Base-by-base conservation (phyloP, 2,329 filamentous ascomycete species). In the Lanzia echinophila region DNA sequence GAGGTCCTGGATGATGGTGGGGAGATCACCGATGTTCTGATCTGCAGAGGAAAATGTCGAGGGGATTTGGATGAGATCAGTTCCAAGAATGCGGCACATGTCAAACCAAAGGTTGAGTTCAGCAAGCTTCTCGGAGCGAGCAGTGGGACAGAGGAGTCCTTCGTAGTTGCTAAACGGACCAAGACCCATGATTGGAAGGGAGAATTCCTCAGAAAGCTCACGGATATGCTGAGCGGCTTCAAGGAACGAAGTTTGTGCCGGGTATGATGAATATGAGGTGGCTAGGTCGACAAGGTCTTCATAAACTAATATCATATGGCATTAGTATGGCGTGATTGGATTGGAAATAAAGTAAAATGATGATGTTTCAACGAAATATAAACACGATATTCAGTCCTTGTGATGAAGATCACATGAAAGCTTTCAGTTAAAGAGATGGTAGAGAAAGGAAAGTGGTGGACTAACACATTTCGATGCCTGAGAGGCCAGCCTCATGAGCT, bases 121-220 rank as follows among this genome's bases (percentile, higher is more conserved):
- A 17, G 79, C 72, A 31, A 90, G 70, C 3, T 82, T 74, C 24
- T 73, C 69, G 1, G 70, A 69, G 63, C 87, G 84, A 55, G 79
- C 73, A 15, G 69, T 62, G 10, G 85, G 75, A 68, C 90, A 82
- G 6, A 83, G 56, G 0, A 90, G 75, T 1, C 88, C 88, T 60
- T 91, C 88, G 69, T 87, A 90, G 70, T 89, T 81, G 72, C 81
- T 79, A 67, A 92, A 91, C 0, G 88, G 88, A 3, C 84, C 76
- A 60, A 64, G 55, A 19, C 54, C 62, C 28, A 89, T 75, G 60
- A 89, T 79, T 10, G 72, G 63, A 20, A 89, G 75, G 32, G 67
- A 68, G 24, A 81, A 74, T 2, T 73, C 71, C 22, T 74, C 68
- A 69, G 84, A 88, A 42, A 89, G 74, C 0, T 70, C 64, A 24